Percentiles rank a stretch among this genome's conserved stretches.
phyloP scores from a whole-genome alignment of 495 filamentous ascomycete species.

The Aspergillus avenaceus region DNA sequence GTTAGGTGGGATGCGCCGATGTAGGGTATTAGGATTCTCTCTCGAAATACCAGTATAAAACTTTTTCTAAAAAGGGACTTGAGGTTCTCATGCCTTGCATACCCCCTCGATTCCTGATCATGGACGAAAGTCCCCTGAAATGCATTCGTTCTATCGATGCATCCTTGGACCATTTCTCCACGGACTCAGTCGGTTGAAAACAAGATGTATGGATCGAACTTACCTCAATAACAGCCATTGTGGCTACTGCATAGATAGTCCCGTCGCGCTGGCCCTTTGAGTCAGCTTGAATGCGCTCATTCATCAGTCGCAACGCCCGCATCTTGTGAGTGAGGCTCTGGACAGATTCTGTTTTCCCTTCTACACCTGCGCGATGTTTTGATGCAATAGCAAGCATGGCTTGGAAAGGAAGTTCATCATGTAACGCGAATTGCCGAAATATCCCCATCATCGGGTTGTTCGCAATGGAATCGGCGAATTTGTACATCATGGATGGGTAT shows the following conservation, averaged over 20 bases:
- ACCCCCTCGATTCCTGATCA: constrained; percentile 24
- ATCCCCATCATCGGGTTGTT: constrained; percentile 27
- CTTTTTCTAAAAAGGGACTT: constrained; percentile 21
- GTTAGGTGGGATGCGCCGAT: neutral
- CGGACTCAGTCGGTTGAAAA: constrained; percentile 6
- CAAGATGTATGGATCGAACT: neutral
- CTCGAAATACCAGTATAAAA: constrained; percentile 22
- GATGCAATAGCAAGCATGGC: constrained; percentile 30
- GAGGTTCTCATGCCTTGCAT: constrained; percentile 21
- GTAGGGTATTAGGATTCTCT: neutral
- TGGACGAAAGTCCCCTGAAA: constrained; percentile 21
- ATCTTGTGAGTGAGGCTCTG: constrained; percentile 29
- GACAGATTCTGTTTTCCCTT: constrained; percentile 23
- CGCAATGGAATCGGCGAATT: constrained; percentile 18
- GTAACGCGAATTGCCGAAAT: constrained; percentile 22
- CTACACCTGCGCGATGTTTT: constrained; percentile 25
- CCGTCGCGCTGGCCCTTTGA: constrained; percentile 19
- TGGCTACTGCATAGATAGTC: constrained; percentile 26
- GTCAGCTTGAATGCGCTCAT: constrained; percentile 21
- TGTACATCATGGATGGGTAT: constrained; percentile 31
- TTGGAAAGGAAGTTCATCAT: constrained; percentile 24
- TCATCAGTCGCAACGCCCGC: constrained; percentile 23
- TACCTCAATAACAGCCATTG: constrained; percentile 33
- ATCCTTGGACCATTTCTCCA: constrained; percentile 30
- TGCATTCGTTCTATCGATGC: constrained; percentile 27